Percentiles rank a stretch among this genome's conserved stretches.
Conservation (phyloP, 2,329 filamentous ascomycete species). For the Cordyceps farinosa region DNA sequence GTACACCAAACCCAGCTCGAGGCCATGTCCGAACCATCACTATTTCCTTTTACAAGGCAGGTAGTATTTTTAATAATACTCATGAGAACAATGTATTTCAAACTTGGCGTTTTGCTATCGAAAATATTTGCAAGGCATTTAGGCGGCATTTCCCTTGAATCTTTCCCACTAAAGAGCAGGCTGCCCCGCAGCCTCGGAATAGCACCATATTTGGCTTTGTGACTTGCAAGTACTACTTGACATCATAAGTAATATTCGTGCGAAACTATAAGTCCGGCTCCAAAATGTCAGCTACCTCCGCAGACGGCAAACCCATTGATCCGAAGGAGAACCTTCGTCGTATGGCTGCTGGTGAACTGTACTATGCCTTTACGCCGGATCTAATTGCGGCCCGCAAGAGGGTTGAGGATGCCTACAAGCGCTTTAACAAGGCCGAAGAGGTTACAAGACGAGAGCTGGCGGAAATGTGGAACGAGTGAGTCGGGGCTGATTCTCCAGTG, state of each 20-base stretch:
- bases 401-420: constrained; percentile 56
- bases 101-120: not conserved
- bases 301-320: constrained; percentile 14
- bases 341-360: constrained; percentile 66
- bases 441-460: constrained; percentile 57
- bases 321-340: constrained; percentile 43
- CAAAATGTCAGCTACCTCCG: constrained; percentile 11
- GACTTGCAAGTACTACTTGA: not conserved
- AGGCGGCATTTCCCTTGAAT: not conserved
- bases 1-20: not conserved
- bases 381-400: constrained; percentile 57
- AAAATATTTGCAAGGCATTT: not conserved
- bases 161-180: not conserved
- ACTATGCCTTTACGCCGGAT: constrained; percentile 67
- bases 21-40: not conserved
- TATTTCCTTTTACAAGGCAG: not conserved
- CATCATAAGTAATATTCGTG: not conserved
- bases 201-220: not conserved
- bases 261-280: not conserved
- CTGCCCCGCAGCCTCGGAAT: not conserved
- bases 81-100: not conserved
- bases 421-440: constrained; percentile 61
- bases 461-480: constrained; percentile 68
- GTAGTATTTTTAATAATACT: not conserved
- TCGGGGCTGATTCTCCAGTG: constrained; percentile 19